Conservation (phyloP, 2,329 filamentous ascomycete species). For the Fusarium sp. region DNA sequence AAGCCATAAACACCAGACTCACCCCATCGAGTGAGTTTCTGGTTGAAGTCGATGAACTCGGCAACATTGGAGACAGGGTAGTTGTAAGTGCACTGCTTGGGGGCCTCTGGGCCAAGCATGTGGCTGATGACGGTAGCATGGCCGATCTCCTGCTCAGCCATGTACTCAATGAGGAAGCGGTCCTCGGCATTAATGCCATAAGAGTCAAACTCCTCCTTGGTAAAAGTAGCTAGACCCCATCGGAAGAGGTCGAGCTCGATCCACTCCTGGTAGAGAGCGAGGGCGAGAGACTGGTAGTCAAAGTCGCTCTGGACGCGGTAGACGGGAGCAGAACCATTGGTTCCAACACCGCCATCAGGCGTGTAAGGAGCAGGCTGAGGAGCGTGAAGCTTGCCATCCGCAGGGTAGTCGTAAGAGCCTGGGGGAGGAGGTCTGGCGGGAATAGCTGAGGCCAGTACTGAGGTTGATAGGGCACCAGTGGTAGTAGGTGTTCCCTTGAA, state of each 20-base stretch:
- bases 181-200: constrained; percentile 79
- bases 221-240: constrained; percentile 79
- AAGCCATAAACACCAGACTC: constrained; percentile 88
- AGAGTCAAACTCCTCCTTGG: constrained; percentile 76
- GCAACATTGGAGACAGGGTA: constrained; percentile 82
- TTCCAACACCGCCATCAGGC: constrained; percentile 81
- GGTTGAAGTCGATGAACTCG: constrained; percentile 87
- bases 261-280: constrained; percentile 86
- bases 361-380: constrained; percentile 79
- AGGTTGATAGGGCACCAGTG: constrained; percentile 76
- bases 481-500: constrained; percentile 76
- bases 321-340: constrained; percentile 82
- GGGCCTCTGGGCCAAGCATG: constrained; percentile 80
- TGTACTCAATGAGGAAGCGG: constrained; percentile 79
- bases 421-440: constrained; percentile 70
- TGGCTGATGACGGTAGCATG: constrained; percentile 84
- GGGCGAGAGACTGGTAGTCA: constrained; percentile 82
- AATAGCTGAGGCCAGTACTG: constrained; percentile 71
- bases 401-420: constrained; percentile 78
- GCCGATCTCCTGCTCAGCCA: constrained; percentile 83
- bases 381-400: constrained; percentile 78
- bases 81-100: constrained; percentile 84
- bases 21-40: constrained; percentile 87
- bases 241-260: constrained; percentile 89
- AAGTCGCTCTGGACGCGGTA: constrained; percentile 87